A percentile compares a stretch with the other conserved stretches of the same genome.
These are phyloP conservation scores for Sanchytrium tribonematis DNA, from an alignment of 371 early-diverging fungal genomes.

Conservation along the genomic window DNA sequence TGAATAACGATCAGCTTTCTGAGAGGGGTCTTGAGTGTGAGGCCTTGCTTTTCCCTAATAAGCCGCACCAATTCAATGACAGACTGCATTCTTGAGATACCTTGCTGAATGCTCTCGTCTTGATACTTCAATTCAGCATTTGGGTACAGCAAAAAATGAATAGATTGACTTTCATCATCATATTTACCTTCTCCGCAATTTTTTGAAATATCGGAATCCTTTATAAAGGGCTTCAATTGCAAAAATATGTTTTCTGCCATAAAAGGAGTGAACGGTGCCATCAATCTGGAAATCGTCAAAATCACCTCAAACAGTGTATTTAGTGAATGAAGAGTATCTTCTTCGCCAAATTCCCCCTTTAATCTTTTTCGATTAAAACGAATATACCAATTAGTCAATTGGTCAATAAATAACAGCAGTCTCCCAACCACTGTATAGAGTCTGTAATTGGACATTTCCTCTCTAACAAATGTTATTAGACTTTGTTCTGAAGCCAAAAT, in stretches of 20 bases:
- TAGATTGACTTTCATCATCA: slow-evolving; percentile 13
- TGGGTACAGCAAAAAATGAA: slow-evolving; percentile 81
- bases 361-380: slow-evolving; percentile 94
- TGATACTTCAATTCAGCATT: slow-evolving; percentile 75
- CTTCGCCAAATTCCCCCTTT: slow-evolving; percentile 71
- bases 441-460: slow-evolving; percentile 81
- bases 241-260: slow-evolving; percentile 95
- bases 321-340: slow-evolving; percentile 52
- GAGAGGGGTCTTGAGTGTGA: slow-evolving; percentile 90
- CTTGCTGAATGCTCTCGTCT: slow-evolving; percentile 72
- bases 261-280: slow-evolving; percentile 98
- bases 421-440: slow-evolving; percentile 87
- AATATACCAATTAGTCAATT: slow-evolving; percentile 98
- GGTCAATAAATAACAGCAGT: slow-evolving; percentile 68
- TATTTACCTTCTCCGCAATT: background rate
- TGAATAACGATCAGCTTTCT: slow-evolving; percentile 77
- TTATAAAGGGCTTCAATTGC: slow-evolving; percentile 41
- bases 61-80: slow-evolving; percentile 89
- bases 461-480: slow-evolving; percentile 56
- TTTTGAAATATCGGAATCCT: background rate
- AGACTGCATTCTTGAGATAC: slow-evolving; percentile 75
- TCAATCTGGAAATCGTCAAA: slow-evolving; percentile 59
- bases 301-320: slow-evolving; percentile 82
- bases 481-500: slow-evolving; percentile 77
- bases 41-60: slow-evolving; percentile 71